Percentiles rank a stretch among this genome's conserved stretches.
Evolutionary conservation across 2,329 filamentous ascomycete genomes (phyloP).

Genomic region (Trichoderma afroharzianum): DNA sequence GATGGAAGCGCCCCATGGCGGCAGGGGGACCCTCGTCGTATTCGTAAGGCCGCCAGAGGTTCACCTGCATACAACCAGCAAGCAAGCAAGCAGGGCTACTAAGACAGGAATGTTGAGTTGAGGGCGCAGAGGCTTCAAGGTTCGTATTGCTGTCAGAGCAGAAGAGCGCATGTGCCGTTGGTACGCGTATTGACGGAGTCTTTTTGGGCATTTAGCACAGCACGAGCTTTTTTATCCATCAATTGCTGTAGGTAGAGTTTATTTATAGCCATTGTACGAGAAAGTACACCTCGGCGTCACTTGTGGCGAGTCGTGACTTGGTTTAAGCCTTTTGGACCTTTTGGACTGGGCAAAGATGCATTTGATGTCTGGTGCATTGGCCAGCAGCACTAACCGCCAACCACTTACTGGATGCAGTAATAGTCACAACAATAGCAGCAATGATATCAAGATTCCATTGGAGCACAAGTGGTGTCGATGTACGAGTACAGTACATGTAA

Average conservation of each 20-base stretch:
- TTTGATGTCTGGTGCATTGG: background rate
- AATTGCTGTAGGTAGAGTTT: background rate
- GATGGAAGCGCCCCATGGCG: background rate
- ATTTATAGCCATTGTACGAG: background rate
- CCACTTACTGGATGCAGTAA: background rate
- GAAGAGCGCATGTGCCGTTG: background rate
- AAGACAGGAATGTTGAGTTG: background rate
- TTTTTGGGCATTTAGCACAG: background rate
- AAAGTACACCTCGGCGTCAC: background rate
- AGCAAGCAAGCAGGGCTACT: background rate
- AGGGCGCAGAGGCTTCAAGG: background rate
- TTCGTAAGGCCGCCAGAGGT: background rate
- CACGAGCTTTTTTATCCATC: background rate
- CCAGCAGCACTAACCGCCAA: background rate
- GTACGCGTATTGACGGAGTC: background rate
- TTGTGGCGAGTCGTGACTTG: background rate
- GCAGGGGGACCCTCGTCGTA: slow-evolving; percentile 8
- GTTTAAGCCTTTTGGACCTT: background rate
- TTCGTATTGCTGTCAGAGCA: background rate
- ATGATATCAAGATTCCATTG: background rate
- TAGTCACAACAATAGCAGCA: background rate
- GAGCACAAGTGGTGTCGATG: too few species aligned
- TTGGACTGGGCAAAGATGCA: background rate
- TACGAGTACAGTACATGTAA: too few species aligned
- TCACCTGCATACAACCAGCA: background rate